phyloP scores from a whole-genome alignment of 176 grass and related monocot species.

The Panicum miliaceum region DNA sequence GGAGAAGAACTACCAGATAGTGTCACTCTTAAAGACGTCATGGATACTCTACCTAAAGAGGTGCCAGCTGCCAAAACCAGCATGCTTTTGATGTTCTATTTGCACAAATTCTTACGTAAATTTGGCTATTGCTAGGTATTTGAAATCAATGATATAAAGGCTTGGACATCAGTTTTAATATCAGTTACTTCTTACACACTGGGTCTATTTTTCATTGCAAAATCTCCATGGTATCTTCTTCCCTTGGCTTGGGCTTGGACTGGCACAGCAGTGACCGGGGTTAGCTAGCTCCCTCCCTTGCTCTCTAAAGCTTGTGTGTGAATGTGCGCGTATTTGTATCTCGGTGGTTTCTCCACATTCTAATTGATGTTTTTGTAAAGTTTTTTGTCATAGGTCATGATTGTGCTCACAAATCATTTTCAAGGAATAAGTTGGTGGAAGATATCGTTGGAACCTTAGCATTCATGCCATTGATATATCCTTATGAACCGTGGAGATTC shows the following conservation, averaged over 20 bases:
- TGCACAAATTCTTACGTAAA: slow-evolving; percentile 17
- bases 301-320: slow-evolving; percentile 13
- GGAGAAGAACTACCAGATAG: slow-evolving; percentile 79
- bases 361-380: slow-evolving; percentile 62
- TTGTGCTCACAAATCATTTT: slow-evolving; percentile 97
- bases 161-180: slow-evolving; percentile 89
- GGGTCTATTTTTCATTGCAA: slow-evolving; percentile 82
- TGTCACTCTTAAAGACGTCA: slow-evolving; percentile 82
- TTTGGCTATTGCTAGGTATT: slow-evolving; percentile 69
- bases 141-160: slow-evolving; percentile 82
- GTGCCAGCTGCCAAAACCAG: slow-evolving; percentile 38
- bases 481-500: slow-evolving; percentile 98
- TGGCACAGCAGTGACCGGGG: slow-evolving; percentile 92
- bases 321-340: slow-evolving; percentile 24
- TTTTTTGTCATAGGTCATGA: slow-evolving; percentile 99
- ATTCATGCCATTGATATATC: slow-evolving; percentile 95
- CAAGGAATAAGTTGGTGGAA: slow-evolving; percentile 96
- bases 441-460: slow-evolving; percentile 92
- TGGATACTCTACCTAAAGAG: slow-evolving; percentile 93
- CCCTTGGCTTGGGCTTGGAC: slow-evolving; percentile 96
- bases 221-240: slow-evolving; percentile 93
- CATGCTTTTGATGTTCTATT: slow-evolving; percentile 23
- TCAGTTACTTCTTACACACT: slow-evolving; percentile 82
- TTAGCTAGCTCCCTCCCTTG: slow-evolving; percentile 50
- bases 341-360: slow-evolving; percentile 34